A percentile compares a stretch with the other conserved stretches of the same genome.
These are phyloP conservation scores for Mortierella sp. DNA, from an alignment of 371 early-diverging fungal species.

Conservation along the genomic window DNA sequence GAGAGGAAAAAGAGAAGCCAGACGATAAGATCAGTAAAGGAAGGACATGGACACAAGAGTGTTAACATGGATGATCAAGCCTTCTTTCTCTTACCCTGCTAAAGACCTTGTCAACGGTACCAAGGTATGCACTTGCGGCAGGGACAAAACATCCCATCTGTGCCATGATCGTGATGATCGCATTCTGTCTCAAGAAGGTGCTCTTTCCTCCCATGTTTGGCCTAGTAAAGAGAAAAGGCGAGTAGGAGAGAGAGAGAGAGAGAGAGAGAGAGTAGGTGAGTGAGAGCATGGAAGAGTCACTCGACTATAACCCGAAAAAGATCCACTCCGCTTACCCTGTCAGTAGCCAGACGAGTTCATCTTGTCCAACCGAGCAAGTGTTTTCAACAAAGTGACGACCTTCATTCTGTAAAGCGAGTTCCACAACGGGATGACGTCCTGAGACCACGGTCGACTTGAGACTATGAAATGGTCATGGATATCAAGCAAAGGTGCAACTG, in stretches of 20 bases:
- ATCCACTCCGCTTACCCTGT: conserved; percentile 67
- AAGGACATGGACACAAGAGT: not conserved
- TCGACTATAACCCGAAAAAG: not conserved
- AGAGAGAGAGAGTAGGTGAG: too few relatives aligned
- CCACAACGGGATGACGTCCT: conserved; percentile 93
- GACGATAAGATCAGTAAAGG: too few relatives aligned
- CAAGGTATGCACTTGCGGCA: conserved; percentile 80
- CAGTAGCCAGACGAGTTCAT: conserved; percentile 73
- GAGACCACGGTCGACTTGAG: conserved; percentile 50
- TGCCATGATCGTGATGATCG: conserved; percentile 84
- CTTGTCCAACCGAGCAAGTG: conserved; percentile 68
- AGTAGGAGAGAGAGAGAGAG: too few relatives aligned
- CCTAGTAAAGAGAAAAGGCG: conserved; percentile 29
- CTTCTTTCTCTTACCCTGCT: conserved; percentile 81
- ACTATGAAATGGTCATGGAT: too few relatives aligned
- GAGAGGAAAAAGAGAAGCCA: too few relatives aligned
- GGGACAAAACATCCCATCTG: conserved; percentile 97
- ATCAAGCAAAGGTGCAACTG: too few relatives aligned
- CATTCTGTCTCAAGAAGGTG: conserved; percentile 83
- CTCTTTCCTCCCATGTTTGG: conserved; percentile 98
- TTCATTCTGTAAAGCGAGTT: conserved; percentile 68
- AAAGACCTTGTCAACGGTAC: conserved; percentile 94
- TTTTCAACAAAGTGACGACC: conserved; percentile 80
- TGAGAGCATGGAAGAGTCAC: too few relatives aligned
- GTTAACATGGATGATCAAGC: conserved; percentile 30